These are phyloP conservation scores for Ophiocordyceps polyrhachis-furcata DNA, from an alignment of 2,329 filamentous ascomycete species.

Conservation along the genomic window DNA sequence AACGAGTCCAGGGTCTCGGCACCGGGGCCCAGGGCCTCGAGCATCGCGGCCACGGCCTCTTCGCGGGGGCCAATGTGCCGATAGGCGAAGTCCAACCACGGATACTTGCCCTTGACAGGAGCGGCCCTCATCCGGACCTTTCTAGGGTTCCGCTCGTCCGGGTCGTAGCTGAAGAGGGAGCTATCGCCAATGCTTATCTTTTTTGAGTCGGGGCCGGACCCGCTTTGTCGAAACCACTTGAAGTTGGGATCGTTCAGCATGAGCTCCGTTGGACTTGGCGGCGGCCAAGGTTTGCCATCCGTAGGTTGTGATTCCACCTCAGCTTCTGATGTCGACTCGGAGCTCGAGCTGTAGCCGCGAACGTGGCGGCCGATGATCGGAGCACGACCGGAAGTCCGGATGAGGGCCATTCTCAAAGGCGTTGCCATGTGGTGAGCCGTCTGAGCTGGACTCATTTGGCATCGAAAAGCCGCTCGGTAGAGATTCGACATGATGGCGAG, in stretches of 20 bases:
- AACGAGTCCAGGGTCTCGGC: constrained; percentile 62
- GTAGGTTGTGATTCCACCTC: neutral
- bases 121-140: constrained; percentile 5
- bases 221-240: neutral
- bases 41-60: constrained; percentile 55
- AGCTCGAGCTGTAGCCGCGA: neutral
- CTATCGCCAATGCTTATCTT: too few relatives aligned
- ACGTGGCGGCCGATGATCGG: neutral
- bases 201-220: neutral
- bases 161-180: too few relatives aligned
- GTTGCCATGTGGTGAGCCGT: constrained; percentile 3
- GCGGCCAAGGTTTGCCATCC: neutral
- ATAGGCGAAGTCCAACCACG: constrained; percentile 38
- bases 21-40: constrained; percentile 58
- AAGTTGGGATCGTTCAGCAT: neutral
- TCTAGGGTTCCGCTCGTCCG: too few relatives aligned
- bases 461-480: neutral
- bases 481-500: neutral
- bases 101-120: constrained; percentile 5
- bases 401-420: constrained; percentile 10
- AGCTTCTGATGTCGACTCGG: too few relatives aligned
- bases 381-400: constrained; percentile 5
- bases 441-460: too few relatives aligned
- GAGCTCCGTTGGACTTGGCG: neutral
- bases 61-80: constrained; percentile 76